Evolutionary conservation across 768 basidiomycete species (phyloP), one percentile per base, ranked within the genome.

Genomic region (Fomitopsis pulvina): DNA sequence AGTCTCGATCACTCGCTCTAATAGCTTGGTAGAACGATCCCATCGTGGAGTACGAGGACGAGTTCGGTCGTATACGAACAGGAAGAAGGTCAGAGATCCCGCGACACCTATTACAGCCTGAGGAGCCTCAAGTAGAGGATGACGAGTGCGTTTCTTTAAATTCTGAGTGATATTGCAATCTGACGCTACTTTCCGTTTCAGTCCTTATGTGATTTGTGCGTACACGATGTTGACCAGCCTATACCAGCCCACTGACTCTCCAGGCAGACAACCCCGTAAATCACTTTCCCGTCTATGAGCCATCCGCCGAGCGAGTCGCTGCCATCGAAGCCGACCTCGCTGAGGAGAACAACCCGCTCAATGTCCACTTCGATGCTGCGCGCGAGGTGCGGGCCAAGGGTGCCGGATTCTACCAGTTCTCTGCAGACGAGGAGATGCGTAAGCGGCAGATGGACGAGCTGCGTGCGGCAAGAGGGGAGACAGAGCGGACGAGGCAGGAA

Each of bases 321-420:
- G 81, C 84, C 50, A 85, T 93, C 47, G 79, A 78, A 49, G 82
- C 82, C 49, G 78, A 80, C 14, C 71, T 79, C 34, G 76, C 83
- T 2, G 89, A 93, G 55, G 69, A 78, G 29, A 77, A 84, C 54
- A 86, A 84, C 41, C 87, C 87, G 0, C 73, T 89, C 6, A 73
- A 77, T 10, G 66, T 75, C 2, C 92, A 96, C 65, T 99, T 91
- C 63, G 89, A 97, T 62, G 79, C 90, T 0, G 74, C 79, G 0
- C 70, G 68, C 45, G 95, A 99, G 67, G 83, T 87, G 18, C 87
- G 96, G 14, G 80, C 87, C 11, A 86, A 85, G 64, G 96, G 89
- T 39, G 94, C 95, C 1, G 93, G 81, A 1, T 91, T 87, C 68
- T 96, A 95, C 65, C 87, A 90, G 63, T 94, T 98, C 66, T 90